phyloP scores from a whole-genome alignment of 2,329 filamentous ascomycete species.

The Penicillium expansum region DNA sequence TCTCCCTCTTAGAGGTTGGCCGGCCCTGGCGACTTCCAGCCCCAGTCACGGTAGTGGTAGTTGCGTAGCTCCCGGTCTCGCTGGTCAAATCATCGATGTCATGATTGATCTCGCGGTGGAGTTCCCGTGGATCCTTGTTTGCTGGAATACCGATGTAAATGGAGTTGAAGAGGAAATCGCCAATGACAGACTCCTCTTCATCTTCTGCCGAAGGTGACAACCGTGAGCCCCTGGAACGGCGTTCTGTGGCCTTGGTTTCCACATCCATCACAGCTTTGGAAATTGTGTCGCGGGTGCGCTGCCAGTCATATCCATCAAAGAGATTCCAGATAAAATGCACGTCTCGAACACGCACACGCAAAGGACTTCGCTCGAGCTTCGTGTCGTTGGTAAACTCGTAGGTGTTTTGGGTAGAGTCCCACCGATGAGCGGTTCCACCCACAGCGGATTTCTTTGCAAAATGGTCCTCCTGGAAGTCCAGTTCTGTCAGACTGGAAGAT shows the following conservation, averaged over 20 bases:
- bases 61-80: constrained; percentile 85
- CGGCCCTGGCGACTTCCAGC: constrained; percentile 38
- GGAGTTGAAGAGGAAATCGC: constrained; percentile 96
- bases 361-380: constrained; percentile 64
- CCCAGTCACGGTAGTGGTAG: constrained; percentile 58
- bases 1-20: constrained; percentile 43
- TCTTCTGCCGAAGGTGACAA: constrained; percentile 55
- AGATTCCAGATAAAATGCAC: constrained; percentile 96
- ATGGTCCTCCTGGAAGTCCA: constrained; percentile 75
- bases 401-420: constrained; percentile 73
- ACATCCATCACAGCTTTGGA: constrained; percentile 84
- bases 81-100: constrained; percentile 81
- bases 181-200: constrained; percentile 82
- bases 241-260: constrained; percentile 76
- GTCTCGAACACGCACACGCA: constrained; percentile 76
- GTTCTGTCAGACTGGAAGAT: constrained; percentile 56
- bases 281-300: constrained; percentile 79
- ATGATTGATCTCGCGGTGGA: constrained; percentile 80
- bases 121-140: constrained; percentile 77
- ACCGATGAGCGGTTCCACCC: constrained; percentile 69
- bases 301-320: constrained; percentile 97
- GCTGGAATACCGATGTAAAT: constrained; percentile 94
- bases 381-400: constrained; percentile 65
- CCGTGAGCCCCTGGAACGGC: constrained; percentile 58
- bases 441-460: constrained; percentile 64